Conservation (phyloP, 1,284 basidiomycete species). For the Irpex sp. region DNA sequence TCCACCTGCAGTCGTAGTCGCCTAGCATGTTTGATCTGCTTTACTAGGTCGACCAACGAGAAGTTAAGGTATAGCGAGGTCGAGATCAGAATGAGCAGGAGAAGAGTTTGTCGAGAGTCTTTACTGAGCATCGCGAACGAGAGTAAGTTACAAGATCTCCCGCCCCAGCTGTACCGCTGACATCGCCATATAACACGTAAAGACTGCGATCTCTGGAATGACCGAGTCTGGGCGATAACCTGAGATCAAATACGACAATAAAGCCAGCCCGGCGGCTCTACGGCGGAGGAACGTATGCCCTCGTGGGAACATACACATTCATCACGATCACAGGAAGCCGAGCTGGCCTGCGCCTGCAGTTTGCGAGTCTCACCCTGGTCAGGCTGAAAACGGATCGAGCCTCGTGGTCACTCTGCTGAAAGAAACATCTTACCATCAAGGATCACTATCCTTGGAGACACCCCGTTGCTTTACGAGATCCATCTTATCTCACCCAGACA, state of each 20-base stretch:
- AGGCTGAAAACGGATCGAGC: not conserved
- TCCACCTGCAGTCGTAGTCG: not conserved
- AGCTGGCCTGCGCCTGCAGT: too few relatives aligned
- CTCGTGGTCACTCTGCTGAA: not conserved
- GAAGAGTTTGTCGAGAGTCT: not conserved
- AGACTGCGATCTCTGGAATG: not conserved
- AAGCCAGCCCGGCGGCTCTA: not conserved
- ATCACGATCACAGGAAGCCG: not conserved
- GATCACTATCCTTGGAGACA: not conserved
- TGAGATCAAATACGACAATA: not conserved
- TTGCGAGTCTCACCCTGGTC: not conserved
- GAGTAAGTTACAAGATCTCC: not conserved
- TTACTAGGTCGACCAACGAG: constrained; percentile 4
- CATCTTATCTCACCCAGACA: not conserved
- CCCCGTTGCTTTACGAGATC: not conserved
- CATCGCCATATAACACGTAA: not conserved
- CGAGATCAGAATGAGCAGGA: constrained; percentile 4
- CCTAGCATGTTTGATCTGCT: constrained; percentile 1
- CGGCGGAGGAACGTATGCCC: not conserved
- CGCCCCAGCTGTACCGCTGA: not conserved
- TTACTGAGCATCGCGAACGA: not conserved
- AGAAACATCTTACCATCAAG: not conserved
- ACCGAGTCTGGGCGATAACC: not conserved
- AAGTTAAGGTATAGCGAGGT: constrained; percentile 12
- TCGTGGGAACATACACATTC: not conserved